These are phyloP conservation scores for Pycnococcus provasolii DNA, from an alignment of 139 green algal species.

Conservation along the genomic window DNA sequence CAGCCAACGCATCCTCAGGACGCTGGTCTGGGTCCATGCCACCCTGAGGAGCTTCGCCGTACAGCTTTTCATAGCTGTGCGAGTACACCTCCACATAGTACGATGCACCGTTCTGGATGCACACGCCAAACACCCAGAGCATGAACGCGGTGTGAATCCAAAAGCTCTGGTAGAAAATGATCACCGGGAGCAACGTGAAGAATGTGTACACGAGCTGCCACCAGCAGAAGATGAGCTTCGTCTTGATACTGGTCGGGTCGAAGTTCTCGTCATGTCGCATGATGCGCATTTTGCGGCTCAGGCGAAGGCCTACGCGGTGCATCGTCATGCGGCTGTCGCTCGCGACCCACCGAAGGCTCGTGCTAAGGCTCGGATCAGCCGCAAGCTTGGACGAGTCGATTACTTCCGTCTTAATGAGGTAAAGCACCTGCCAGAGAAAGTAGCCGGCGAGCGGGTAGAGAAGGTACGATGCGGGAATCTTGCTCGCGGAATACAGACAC, in stretches of 20 bases:
- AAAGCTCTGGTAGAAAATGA: neutral
- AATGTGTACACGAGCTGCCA: constrained; percentile 13
- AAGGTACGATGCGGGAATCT: too few species aligned
- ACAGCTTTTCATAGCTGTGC: constrained; percentile 1
- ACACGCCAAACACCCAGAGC: neutral
- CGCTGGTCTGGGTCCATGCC: too few species aligned
- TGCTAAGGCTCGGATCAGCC: constrained; percentile 2
- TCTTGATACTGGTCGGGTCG: constrained; percentile 7
- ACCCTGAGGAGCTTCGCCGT: neutral
- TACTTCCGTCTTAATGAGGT: constrained; percentile 14
- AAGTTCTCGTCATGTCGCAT: constrained; percentile 6
- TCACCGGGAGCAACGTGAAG: neutral
- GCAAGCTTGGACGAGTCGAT: constrained; percentile 1
- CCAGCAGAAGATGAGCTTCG: constrained; percentile 10
- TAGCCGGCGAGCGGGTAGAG: constrained; percentile 8
- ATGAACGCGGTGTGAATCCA: constrained; percentile 13
- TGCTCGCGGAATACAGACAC: too few species aligned
- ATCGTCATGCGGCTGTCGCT: neutral
- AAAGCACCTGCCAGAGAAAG: constrained; percentile 8
- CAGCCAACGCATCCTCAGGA: too few species aligned
- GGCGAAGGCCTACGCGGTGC: neutral
- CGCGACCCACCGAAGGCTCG: constrained; percentile 9
- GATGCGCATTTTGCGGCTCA: neutral
- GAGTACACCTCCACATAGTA: constrained; percentile 24
- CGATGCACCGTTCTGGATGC: constrained; percentile 15